Evolutionary conservation across 495 filamentous ascomycete species (phyloP), one percentile per base, ranked within the genome.

Genomic region (Monascus purpureus): DNA sequence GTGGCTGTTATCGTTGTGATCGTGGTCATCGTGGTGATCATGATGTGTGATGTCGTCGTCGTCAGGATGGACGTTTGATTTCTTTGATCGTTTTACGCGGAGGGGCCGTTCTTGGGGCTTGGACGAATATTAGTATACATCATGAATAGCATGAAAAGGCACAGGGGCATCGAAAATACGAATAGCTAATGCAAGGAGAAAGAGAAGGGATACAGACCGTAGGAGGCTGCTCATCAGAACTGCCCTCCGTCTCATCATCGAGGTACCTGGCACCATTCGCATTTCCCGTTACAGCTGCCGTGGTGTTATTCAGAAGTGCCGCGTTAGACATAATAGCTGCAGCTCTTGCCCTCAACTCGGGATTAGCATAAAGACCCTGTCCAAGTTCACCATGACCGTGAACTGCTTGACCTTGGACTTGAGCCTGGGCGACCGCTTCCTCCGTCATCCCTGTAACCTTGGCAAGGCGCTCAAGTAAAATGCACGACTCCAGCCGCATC

Each of bases 31-130:
- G 5, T 52, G 42, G 13, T 33, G 43, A 7, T 43, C 28, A 11
- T 31, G 13, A 13, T 39, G 33, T n/a, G n/a, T n/a, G n/a, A n/a
- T n/a, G 4, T 42, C 38, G 5, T 52, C 44, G 13, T 33, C 45
- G 8, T 43, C 28, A 11, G 33, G 13, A 13, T 39, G 33, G 5
- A 53, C 28, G 25, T 54, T 59, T 11, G 53, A 58, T 33, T 69
- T 70, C 20, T 64, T 80, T 19, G 78, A 77, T 28, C 86, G 79
- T 65, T 95, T 95, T 18, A 76, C 75, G 35, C 87, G 80, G 31
- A 93, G 66, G 11, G 87, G 87, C 40, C 90, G 87, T 53, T 93
- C 85, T 59, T 88, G 77, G 11, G 84, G 84, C 84, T 93, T 47
- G 40, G 20, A 22, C 4, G 40, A 37, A 23, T 39, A 15, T 44